phyloP scores from a whole-genome alignment of 805 yeast genomes.

The Pichia gijzeniarum region DNA sequence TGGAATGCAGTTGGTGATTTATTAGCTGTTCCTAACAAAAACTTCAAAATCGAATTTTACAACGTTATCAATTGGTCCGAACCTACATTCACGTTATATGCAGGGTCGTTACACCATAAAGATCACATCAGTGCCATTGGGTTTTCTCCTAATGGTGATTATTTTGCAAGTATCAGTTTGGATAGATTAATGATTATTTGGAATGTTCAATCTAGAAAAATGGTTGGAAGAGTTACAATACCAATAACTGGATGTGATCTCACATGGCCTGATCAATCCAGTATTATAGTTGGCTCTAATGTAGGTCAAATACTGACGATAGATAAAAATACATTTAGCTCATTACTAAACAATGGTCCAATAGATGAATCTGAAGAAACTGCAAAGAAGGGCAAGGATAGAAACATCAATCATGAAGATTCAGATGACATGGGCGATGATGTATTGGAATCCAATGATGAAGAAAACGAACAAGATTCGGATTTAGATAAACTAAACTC shows the following conservation, averaged over 20 bases:
- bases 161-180: constrained; percentile 52
- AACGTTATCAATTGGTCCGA: constrained; percentile 31
- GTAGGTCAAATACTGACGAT: constrained; percentile 11
- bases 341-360: not conserved
- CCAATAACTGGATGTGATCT: constrained; percentile 8
- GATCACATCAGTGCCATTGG: constrained; percentile 41
- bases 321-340: constrained; percentile 11
- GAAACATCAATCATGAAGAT: constrained; percentile 18
- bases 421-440: constrained; percentile 19
- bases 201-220: constrained; percentile 38
- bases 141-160: constrained; percentile 57
- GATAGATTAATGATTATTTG: constrained; percentile 49
- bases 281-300: constrained; percentile 12
- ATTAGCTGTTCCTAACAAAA: constrained; percentile 60
- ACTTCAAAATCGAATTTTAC: constrained; percentile 41
- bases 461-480: constrained; percentile 17
- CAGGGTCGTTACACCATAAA: constrained; percentile 22
- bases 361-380: constrained; percentile 15
- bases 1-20: constrained; percentile 70
- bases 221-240: constrained; percentile 15
- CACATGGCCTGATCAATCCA: constrained; percentile 11
- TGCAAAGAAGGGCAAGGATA: constrained; percentile 15
- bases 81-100: constrained; percentile 16
- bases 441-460: constrained; percentile 15
- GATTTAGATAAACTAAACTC: constrained; percentile 25